phyloP scores from a whole-genome alignment of 768 basidiomycete species.

The Saitozyma podzolica region DNA sequence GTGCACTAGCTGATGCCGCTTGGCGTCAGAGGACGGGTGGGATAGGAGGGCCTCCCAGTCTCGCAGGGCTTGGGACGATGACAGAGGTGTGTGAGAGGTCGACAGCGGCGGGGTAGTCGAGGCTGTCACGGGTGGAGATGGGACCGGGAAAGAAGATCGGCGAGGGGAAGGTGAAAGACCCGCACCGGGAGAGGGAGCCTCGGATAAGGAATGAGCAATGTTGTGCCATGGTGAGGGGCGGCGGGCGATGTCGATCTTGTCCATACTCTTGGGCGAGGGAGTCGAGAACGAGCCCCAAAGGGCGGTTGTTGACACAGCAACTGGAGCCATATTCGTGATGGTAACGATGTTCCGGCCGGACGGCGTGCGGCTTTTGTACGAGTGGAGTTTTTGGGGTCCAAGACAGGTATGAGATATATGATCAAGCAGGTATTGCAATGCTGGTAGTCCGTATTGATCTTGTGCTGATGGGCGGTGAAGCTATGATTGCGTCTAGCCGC shows the following conservation, averaged over 20 bases:
- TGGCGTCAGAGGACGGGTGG: conserved; percentile 15
- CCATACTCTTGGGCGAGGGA: not conserved
- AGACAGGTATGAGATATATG: not conserved
- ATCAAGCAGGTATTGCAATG: conserved; percentile 9
- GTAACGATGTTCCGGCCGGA: not conserved
- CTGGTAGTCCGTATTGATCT: not conserved
- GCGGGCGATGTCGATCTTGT: conserved; percentile 10
- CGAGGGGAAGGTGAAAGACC: not conserved
- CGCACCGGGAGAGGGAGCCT: conserved; percentile 21
- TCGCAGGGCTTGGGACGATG: conserved; percentile 29
- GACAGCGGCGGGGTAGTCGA: conserved; percentile 7
- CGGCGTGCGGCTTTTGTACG: too few species aligned
- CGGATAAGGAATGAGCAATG: conserved; percentile 36
- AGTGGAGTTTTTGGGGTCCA: not conserved
- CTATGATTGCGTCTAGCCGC: conserved; percentile 7
- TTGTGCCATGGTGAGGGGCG: conserved; percentile 48
- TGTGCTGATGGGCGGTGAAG: not conserved
- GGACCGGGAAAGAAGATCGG: conserved; percentile 1
- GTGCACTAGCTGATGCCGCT: conserved; percentile 30
- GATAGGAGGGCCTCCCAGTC: conserved; percentile 34
- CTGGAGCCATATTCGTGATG: not conserved
- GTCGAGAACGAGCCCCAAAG: not conserved
- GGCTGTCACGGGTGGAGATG: conserved; percentile 7
- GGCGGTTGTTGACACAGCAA: not conserved
- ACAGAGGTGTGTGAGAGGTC: conserved; percentile 1